Conservation (phyloP, 2,329 filamentous ascomycete genomes). For the Penicillium sp. region DNA sequence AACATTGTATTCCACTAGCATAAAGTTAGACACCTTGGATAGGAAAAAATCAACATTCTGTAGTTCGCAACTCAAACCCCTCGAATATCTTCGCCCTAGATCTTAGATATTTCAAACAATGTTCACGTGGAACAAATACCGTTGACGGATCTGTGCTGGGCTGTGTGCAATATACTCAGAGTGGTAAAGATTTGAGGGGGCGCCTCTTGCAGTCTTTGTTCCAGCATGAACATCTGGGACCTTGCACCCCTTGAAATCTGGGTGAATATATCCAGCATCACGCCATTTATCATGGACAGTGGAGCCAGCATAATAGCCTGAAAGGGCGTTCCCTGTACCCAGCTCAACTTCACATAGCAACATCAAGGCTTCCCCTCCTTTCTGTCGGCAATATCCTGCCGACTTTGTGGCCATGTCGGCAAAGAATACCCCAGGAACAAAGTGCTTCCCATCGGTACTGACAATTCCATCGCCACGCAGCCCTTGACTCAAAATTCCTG, state of each 20-base stretch:
- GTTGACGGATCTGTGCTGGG: constrained; percentile 40
- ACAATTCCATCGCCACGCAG: constrained; percentile 5
- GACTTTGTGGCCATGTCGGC: constrained; percentile 16
- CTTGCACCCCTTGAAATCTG: constrained; percentile 1
- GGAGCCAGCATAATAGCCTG: not conserved
- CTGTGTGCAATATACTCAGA: constrained; percentile 44
- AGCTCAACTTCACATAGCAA: constrained; percentile 20
- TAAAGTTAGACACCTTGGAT: not conserved
- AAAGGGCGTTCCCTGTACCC: not conserved
- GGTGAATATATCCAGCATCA: constrained; percentile 12
- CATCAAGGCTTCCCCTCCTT: not conserved
- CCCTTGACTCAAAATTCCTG: constrained; percentile 16
- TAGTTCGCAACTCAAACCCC: not conserved
- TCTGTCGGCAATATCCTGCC: not conserved
- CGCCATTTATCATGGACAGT: constrained; percentile 3
- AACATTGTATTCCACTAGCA: not conserved
- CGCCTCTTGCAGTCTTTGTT: rapidly evolving
- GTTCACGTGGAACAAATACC: constrained; percentile 37
- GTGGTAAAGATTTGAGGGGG: not conserved
- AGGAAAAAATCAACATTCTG: not conserved
- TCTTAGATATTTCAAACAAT: constrained; percentile 16
- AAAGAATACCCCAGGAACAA: constrained; percentile 12
- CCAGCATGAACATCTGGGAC: constrained; percentile 10
- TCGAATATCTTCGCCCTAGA: not conserved
- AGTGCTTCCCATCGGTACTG: not conserved